A percentile compares a stretch with the other conserved stretches of the same genome.
Evolutionary conservation across 2,329 filamentous ascomycete genomes (phyloP).

Genomic region (Elsinoe batatas): DNA sequence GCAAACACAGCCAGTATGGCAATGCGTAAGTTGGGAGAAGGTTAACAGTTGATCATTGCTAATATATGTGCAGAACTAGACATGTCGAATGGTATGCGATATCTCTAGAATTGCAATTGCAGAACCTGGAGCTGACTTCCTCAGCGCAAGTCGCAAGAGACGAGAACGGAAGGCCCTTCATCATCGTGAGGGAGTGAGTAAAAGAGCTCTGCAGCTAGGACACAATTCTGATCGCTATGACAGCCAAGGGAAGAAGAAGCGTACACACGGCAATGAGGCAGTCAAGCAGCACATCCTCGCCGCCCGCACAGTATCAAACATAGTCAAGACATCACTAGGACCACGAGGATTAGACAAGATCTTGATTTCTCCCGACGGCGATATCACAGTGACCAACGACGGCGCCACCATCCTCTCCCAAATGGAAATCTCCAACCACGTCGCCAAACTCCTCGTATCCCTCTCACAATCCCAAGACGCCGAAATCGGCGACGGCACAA

Average conservation of each 20-base stretch:
- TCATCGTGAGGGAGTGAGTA: slow-evolving; percentile 90
- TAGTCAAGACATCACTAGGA: slow-evolving; percentile 93
- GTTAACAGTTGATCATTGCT: slow-evolving; percentile 34
- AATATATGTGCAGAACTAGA: slow-evolving; percentile 55
- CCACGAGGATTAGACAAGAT: slow-evolving; percentile 98
- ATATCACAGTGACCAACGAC: slow-evolving; percentile 99
- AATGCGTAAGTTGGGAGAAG: slow-evolving; percentile 51
- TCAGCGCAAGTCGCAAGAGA: slow-evolving; percentile 78
- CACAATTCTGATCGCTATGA: slow-evolving; percentile 22
- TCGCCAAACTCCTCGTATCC: slow-evolving; percentile 92
- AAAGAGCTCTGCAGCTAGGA: slow-evolving; percentile 14
- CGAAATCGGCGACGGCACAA: slow-evolving; percentile 97
- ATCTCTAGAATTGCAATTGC: not conserved
- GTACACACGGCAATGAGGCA: slow-evolving; percentile 90
- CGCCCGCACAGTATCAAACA: slow-evolving; percentile 88
- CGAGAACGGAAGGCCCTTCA: slow-evolving; percentile 94
- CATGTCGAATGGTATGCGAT: slow-evolving; percentile 63
- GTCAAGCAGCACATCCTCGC: slow-evolving; percentile 98
- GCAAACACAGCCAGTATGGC: slow-evolving; percentile 39
- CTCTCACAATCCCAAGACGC: slow-evolving; percentile 98
- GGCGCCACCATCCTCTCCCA: slow-evolving; percentile 90
- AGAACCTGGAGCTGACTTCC: not conserved
- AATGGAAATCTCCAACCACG: slow-evolving; percentile 99
- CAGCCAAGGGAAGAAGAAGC: slow-evolving; percentile 95
- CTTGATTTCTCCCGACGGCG: slow-evolving; percentile 93